These are phyloP conservation scores for Macrophomina pseudophaseolina DNA, from an alignment of 2,329 filamentous ascomycete genomes.

Conservation along the genomic window DNA sequence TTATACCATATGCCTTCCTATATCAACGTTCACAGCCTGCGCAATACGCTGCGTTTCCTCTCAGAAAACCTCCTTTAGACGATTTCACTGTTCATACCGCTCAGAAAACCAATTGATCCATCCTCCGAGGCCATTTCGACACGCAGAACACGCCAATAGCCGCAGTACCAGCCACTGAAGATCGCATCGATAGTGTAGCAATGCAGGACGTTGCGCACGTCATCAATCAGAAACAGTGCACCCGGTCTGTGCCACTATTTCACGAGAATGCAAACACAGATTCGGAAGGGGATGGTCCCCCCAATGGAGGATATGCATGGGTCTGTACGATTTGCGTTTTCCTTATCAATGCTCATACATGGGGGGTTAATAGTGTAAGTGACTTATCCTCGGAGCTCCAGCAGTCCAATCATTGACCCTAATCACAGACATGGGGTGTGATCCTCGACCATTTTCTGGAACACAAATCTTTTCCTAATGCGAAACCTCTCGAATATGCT, in stretches of 20 bases:
- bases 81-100: too few relatives aligned
- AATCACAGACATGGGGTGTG: slow-evolving; percentile 3
- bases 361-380: slow-evolving; percentile 36
- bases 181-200: too few relatives aligned
- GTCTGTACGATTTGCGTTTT: slow-evolving; percentile 36
- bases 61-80: too few relatives aligned
- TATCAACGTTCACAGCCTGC: too few relatives aligned
- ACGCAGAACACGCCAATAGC: too few relatives aligned
- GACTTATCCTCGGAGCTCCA: background rate
- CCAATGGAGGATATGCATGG: slow-evolving; percentile 47
- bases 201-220: too few relatives aligned
- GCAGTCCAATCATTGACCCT: background rate
- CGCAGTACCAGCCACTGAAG: too few relatives aligned
- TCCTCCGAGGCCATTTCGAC: too few relatives aligned
- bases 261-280: background rate
- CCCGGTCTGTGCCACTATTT: background rate
- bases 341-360: slow-evolving; percentile 40
- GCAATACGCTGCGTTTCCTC: too few relatives aligned
- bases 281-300: slow-evolving; percentile 12
- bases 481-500: slow-evolving; percentile 40
- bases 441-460: slow-evolving; percentile 20
- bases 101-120: too few relatives aligned
- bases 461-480: slow-evolving; percentile 17
- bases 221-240: background rate
- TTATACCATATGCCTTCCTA: too few relatives aligned